These are phyloP conservation scores for Dryas drummondii DNA, from an alignment of 306 rosid species.

Conservation along the genomic window DNA sequence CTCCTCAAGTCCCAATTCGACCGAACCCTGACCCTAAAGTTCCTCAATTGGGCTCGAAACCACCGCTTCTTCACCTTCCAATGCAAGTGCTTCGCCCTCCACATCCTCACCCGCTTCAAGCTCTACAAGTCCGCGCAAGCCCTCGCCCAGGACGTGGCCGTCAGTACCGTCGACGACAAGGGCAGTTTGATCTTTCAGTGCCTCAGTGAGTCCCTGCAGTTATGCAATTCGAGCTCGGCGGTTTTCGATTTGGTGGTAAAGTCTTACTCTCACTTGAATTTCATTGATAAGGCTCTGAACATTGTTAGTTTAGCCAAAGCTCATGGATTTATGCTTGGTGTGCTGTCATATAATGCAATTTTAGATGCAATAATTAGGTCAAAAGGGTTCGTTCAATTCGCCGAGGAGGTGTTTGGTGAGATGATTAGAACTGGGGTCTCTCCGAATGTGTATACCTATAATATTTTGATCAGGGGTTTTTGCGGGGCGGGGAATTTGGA, in stretches of 20 bases:
- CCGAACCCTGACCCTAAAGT: slow-evolving; percentile 44
- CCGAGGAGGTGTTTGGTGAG: slow-evolving; percentile 49
- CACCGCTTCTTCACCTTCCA: slow-evolving; percentile 54
- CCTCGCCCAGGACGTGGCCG: slow-evolving; percentile 64
- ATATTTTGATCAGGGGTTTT: slow-evolving; percentile 74
- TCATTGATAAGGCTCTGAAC: slow-evolving; percentile 46
- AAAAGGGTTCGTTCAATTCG: slow-evolving; percentile 35
- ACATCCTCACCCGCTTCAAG: slow-evolving; percentile 74
- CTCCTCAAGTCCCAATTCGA: slow-evolving; percentile 69
- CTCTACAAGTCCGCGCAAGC: slow-evolving; percentile 69
- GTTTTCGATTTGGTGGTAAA: slow-evolving; percentile 72
- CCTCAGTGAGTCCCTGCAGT: slow-evolving; percentile 54
- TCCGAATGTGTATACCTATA: slow-evolving; percentile 72
- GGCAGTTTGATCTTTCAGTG: slow-evolving; percentile 49
- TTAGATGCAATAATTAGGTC: slow-evolving; percentile 50
- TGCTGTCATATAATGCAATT: slow-evolving; percentile 65
- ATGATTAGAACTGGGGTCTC: slow-evolving; percentile 59
- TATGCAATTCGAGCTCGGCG: slow-evolving; percentile 61
- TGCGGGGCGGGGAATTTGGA: slow-evolving; percentile 48
- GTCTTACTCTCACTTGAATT: slow-evolving; percentile 56
- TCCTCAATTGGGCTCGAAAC: slow-evolving; percentile 66
- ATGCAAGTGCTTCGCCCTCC: slow-evolving; percentile 77
- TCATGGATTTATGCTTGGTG: slow-evolving; percentile 65
- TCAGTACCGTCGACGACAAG: slow-evolving; percentile 30
- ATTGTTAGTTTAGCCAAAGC: slow-evolving; percentile 50